phyloP scores from a whole-genome alignment of 495 filamentous ascomycete genomes.

The Hyphodiscus hymeniophilus region DNA sequence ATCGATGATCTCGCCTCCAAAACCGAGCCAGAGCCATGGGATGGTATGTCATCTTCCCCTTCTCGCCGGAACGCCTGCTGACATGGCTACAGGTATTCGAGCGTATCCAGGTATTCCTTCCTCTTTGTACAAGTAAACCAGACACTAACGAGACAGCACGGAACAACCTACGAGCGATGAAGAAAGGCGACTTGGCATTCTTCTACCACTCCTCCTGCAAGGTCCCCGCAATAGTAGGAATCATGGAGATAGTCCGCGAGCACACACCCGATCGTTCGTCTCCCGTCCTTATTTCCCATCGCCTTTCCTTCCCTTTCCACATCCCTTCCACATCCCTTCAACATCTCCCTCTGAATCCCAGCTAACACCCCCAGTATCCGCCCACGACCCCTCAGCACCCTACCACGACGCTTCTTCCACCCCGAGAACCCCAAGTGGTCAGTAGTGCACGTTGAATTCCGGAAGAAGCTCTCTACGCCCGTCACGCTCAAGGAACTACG shows the following conservation, averaged over 20 bases:
- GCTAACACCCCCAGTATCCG: constrained; percentile 49
- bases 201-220: constrained; percentile 98
- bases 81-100: constrained; percentile 16
- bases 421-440: constrained; percentile 83
- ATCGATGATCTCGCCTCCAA: constrained; percentile 78
- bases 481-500: constrained; percentile 71
- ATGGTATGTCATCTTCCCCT: constrained; percentile 44
- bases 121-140: neutral
- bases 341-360: neutral
- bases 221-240: constrained; percentile 81
- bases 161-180: constrained; percentile 87
- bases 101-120: constrained; percentile 13
- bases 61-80: neutral
- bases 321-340: neutral
- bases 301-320: neutral
- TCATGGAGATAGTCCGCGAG: constrained; percentile 85
- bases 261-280: constrained; percentile 66
- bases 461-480: constrained; percentile 65
- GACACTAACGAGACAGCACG: constrained; percentile 40
- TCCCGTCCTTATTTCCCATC: neutral
- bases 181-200: constrained; percentile 83
- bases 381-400: constrained; percentile 66
- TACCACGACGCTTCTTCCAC: constrained; percentile 69
- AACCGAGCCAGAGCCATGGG: constrained; percentile 76
- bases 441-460: constrained; percentile 79